Conservation (phyloP, 1,284 basidiomycete species). For the Fomitopsis pinicola region DNA sequence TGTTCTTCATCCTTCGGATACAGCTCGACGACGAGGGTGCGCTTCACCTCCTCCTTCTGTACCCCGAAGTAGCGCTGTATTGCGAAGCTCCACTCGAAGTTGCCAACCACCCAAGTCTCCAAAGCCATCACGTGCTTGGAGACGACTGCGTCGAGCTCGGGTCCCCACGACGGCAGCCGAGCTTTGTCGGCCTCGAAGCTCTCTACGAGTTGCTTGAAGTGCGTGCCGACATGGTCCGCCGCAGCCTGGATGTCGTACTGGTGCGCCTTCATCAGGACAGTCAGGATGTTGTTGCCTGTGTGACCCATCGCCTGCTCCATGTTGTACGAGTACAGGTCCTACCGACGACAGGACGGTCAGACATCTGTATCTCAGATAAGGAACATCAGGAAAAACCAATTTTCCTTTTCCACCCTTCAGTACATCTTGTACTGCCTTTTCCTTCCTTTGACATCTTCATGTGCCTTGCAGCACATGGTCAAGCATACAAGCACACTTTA, state of each 20-base stretch:
- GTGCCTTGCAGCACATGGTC: too few species aligned
- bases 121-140: slow-evolving; percentile 34
- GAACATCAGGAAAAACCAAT: too few species aligned
- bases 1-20: slow-evolving; percentile 19
- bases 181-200: slow-evolving; percentile 43
- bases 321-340: slow-evolving; percentile 73
- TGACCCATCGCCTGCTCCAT: slow-evolving; percentile 71
- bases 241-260: slow-evolving; percentile 50
- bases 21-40: slow-evolving; percentile 25
- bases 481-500: too few species aligned
- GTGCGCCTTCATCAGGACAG: slow-evolving; percentile 58
- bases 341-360: background rate
- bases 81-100: slow-evolving; percentile 37
- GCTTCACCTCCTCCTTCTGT: slow-evolving; percentile 23
- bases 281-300: slow-evolving; percentile 61
- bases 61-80: slow-evolving; percentile 34
- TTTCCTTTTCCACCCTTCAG: too few species aligned
- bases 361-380: background rate
- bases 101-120: slow-evolving; percentile 33
- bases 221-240: slow-evolving; percentile 49
- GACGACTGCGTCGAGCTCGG: slow-evolving; percentile 43
- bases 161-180: slow-evolving; percentile 45
- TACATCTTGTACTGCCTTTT: too few species aligned
- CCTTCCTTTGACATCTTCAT: too few species aligned
- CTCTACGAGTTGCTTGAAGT: slow-evolving; percentile 48